phyloP scores from a whole-genome alignment of 306 rosid species.

The Fagus sylvatica region DNA sequence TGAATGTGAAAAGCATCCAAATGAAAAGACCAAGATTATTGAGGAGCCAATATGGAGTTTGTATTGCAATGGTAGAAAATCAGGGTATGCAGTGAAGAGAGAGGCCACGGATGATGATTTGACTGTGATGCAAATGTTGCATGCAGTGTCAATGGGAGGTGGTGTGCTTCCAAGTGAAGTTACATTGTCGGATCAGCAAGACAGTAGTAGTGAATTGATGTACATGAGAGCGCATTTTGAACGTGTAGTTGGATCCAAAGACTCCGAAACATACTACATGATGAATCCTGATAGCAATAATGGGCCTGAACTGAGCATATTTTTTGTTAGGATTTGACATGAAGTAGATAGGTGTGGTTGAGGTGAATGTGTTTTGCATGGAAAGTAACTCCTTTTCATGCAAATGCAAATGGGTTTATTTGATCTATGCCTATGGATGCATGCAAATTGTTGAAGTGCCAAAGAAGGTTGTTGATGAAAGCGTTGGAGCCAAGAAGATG shows the following conservation, averaged over 20 bases:
- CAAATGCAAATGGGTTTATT: background rate
- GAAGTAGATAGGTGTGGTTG: background rate
- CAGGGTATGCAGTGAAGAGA: conserved; percentile 74
- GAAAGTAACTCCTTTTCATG: background rate
- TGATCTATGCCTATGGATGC: background rate
- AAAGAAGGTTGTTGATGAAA: background rate
- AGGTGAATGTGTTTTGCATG: background rate
- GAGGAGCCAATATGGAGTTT: conserved; percentile 81
- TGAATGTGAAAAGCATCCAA: conserved; percentile 64
- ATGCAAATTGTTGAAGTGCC: background rate
- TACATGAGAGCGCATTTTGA: conserved; percentile 78
- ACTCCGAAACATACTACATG: conserved; percentile 85
- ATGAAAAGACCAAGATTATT: conserved; percentile 51
- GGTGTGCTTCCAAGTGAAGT: conserved; percentile 61
- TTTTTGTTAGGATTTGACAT: conserved; percentile 66
- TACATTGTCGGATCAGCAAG: conserved; percentile 30
- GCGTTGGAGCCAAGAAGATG: background rate
- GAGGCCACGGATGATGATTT: conserved; percentile 71
- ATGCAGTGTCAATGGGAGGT: conserved; percentile 65
- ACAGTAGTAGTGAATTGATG: conserved; percentile 55
- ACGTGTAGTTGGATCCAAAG: conserved; percentile 75
- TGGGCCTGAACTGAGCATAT: conserved; percentile 71
- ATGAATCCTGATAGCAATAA: conserved; percentile 67
- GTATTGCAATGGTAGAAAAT: conserved; percentile 77
- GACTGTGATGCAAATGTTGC: conserved; percentile 66